Conservation (phyloP, 805 yeast species). For the Wickerhamiella qilinensis region DNA sequence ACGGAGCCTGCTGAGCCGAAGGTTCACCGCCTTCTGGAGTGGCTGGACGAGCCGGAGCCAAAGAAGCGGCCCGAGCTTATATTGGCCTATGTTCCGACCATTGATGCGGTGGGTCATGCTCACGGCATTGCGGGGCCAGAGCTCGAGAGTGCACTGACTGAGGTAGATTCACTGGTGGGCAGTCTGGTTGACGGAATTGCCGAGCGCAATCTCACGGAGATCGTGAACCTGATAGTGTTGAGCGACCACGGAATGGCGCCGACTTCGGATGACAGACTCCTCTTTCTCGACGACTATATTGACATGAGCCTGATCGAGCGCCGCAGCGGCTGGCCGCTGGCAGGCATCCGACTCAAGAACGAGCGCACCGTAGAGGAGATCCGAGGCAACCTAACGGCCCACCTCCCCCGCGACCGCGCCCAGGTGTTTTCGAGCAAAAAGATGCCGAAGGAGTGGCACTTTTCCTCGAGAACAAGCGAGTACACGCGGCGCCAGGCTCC, state of each 20-base stretch:
- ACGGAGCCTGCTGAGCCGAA: conserved; percentile 44
- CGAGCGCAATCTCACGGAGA: conserved; percentile 39
- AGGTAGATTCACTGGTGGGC: conserved; percentile 53
- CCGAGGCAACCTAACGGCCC: background rate
- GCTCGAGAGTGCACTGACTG: conserved; percentile 34
- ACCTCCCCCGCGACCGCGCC: conserved; percentile 7
- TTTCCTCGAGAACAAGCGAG: conserved; percentile 19
- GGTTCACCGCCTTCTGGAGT: conserved; percentile 37
- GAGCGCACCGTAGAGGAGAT: conserved; percentile 29
- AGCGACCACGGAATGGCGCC: conserved; percentile 96
- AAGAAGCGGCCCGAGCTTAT: conserved; percentile 56
- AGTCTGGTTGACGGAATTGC: conserved; percentile 32
- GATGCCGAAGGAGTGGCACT: conserved; percentile 36
- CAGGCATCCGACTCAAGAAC: conserved; percentile 48
- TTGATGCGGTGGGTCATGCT: conserved; percentile 65
- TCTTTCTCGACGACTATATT: conserved; percentile 58
- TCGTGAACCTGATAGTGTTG: conserved; percentile 61
- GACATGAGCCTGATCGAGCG: conserved; percentile 39
- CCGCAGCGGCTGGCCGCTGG: conserved; percentile 75
- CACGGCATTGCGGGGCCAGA: conserved; percentile 51
- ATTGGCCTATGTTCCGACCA: conserved; percentile 62
- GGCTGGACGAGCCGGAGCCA: conserved; percentile 45
- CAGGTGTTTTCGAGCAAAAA: conserved; percentile 38
- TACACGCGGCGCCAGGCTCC: conserved; percentile 62
- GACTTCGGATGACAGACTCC: conserved; percentile 49